phyloP scores from a whole-genome alignment of 2,329 filamentous ascomycete species.

The Claviceps spartinae region DNA sequence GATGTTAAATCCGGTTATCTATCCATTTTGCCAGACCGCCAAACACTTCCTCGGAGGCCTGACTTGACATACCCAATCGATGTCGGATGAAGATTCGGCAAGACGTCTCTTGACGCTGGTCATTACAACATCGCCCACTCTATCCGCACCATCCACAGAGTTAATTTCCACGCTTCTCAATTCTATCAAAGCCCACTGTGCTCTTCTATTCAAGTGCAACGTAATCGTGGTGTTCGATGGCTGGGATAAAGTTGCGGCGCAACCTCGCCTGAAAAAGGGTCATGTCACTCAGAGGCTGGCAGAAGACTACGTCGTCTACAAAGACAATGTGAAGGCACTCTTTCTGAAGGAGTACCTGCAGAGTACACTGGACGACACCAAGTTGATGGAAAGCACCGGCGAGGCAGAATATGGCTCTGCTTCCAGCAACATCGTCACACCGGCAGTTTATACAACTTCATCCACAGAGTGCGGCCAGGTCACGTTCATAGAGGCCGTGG shows the following conservation, averaged over 20 bases:
- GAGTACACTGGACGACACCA: neutral
- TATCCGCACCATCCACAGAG: conserved; percentile 38
- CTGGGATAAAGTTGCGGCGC: conserved; percentile 31
- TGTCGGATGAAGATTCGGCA: neutral
- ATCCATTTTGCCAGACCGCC: too few species aligned
- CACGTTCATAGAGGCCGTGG: conserved; percentile 33
- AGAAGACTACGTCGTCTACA: conserved; percentile 27
- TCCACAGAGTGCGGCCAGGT: conserved; percentile 22
- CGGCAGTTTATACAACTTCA: conserved; percentile 3
- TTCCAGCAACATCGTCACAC: conserved; percentile 17
- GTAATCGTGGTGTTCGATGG: conserved; percentile 40
- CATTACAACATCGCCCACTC: conserved; percentile 42
- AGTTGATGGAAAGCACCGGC: conserved; percentile 10
- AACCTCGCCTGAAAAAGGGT: conserved; percentile 38
- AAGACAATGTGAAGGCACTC: conserved; percentile 30
- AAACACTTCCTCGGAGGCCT: neutral
- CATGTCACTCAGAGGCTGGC: conserved; percentile 34
- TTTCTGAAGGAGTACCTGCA: conserved; percentile 11
- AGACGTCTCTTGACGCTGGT: conserved; percentile 19
- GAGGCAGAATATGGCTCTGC: conserved; percentile 36
- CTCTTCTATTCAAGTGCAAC: conserved; percentile 24
- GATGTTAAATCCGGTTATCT: neutral
- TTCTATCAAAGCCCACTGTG: conserved; percentile 32
- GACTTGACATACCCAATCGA: neutral
- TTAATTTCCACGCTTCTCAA: conserved; percentile 32